Percentiles rank a stretch among this genome's conserved stretches.
phyloP scores from a whole-genome alignment of 2,329 filamentous ascomycete species.

The Sporothrix pseudoabietina region DNA sequence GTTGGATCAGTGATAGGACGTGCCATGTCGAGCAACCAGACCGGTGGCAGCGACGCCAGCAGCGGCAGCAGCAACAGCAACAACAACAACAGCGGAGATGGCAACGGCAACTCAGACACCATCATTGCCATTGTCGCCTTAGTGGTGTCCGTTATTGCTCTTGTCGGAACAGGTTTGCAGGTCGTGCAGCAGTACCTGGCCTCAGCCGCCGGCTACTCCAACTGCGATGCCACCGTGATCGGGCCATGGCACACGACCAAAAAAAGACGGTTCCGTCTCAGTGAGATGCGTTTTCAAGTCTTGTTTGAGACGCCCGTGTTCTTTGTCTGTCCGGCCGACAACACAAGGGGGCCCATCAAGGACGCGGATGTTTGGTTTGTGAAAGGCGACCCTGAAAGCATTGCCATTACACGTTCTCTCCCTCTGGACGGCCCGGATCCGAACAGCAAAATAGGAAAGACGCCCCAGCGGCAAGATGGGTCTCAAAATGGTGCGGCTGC shows the following conservation, averaged over 20 bases:
- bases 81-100: slow-evolving; percentile 24
- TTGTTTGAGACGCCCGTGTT: slow-evolving; percentile 54
- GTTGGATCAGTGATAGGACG: not conserved
- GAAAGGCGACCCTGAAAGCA: slow-evolving; percentile 45
- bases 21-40: slow-evolving; percentile 23
- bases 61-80: not conserved
- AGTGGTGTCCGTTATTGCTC: slow-evolving; percentile 51
- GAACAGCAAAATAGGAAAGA: not conserved
- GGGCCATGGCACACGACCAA: slow-evolving; percentile 50
- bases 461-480: slow-evolving; percentile 40
- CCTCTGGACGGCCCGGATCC: not conserved
- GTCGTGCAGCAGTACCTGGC: slow-evolving; percentile 55
- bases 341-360: slow-evolving; percentile 43
- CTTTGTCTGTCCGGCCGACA: slow-evolving; percentile 50
- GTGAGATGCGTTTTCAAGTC: slow-evolving; percentile 54
- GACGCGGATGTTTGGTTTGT: slow-evolving; percentile 43
- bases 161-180: slow-evolving; percentile 51
- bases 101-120: slow-evolving; percentile 40
- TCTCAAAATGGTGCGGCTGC: not conserved
- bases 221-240: slow-evolving; percentile 53
- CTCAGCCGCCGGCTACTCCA: slow-evolving; percentile 53
- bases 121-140: slow-evolving; percentile 50
- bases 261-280: slow-evolving; percentile 45
- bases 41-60: not conserved
- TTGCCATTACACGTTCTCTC: slow-evolving; percentile 24